Evolutionary conservation across 2,329 filamentous ascomycete genomes (phyloP), one percentile per base, ranked within the genome.

Genomic region (Sclerotinia borealis): DNA sequence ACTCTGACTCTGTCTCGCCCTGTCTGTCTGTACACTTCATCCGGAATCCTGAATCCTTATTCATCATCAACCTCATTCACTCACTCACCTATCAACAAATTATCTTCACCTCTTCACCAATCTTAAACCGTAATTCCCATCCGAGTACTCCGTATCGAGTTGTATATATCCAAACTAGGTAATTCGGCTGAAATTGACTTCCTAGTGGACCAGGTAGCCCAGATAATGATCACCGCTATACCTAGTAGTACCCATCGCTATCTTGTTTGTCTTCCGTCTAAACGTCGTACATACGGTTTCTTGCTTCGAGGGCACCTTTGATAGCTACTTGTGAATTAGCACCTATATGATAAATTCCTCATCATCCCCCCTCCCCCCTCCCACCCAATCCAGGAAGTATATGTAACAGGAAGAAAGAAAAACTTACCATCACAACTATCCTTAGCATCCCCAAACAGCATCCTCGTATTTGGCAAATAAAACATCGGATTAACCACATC

Each of bases 401-500:
- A 22, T 22, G 68, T 73, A 39, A 41, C 2, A 61, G 17, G 10
- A 19, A 48, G 17, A 34, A 1, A 43, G 59, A 6, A 48, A 54
- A 52, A 70, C 69, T 63, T 72, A 89, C 87, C 90, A 79, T 95
- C 91, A 73, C 90, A 93, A 64, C 88, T 90, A 65, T 85, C 83
- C 78, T 91, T 93, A 25, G 92, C 92, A 78, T 96, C 92, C 31
- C 92, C 92, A 77, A 96, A 96, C 64, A 96, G 76, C 92, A 96
- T 96, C 78, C 89, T 90, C 2, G 92, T 92, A 59, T 89, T 89
- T 4, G 90, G 88, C 89, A 93, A 93, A 77, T 88, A 95, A 76
- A 96, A 95, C 91, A 96, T 93, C 1, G 92, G 92, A 73, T 96
- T 96, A 13, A 89, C 90, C 11, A 96, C 91, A 77, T 96, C 92